phyloP scores from a whole-genome alignment of 169 alveolate species.

The Plasmodium chabaudi region DNA sequence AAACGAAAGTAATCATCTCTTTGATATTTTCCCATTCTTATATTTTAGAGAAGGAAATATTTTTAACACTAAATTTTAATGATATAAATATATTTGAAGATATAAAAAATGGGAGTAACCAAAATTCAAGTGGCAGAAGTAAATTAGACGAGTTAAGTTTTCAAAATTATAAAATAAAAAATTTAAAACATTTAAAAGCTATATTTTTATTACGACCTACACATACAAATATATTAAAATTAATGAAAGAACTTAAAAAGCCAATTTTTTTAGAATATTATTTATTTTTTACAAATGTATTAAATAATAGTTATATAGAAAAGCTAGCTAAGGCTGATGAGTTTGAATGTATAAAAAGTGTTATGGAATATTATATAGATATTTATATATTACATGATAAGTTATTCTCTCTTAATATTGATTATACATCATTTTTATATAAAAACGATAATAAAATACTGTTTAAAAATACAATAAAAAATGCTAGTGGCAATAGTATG shows the following conservation, averaged over 20 bases:
- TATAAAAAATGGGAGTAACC: constrained; percentile 6
- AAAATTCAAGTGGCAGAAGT: neutral
- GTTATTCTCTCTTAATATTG: constrained; percentile 90
- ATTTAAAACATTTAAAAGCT: constrained; percentile 92
- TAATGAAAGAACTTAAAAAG: constrained; percentile 89
- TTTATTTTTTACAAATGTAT: constrained; percentile 90
- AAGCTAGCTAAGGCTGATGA: constrained; percentile 94
- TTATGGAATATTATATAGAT: constrained; percentile 94
- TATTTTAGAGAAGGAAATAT: constrained; percentile 93
- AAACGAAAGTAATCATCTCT: constrained; percentile 92
- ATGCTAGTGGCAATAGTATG: neutral
- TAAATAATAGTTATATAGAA: constrained; percentile 88
- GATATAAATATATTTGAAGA: constrained; percentile 79
- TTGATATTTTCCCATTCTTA: constrained; percentile 92
- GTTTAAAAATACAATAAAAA: constrained; percentile 55
- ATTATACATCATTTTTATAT: constrained; percentile 87
- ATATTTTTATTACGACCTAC: constrained; percentile 93
- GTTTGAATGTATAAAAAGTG: constrained; percentile 90
- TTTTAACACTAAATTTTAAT: constrained; percentile 92
- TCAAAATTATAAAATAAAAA: constrained; percentile 78
- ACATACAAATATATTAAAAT: constrained; percentile 86
- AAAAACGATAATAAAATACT: constrained; percentile 65
- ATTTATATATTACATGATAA: constrained; percentile 88
- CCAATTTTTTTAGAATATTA: constrained; percentile 92
- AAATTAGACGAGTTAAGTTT: constrained; percentile 46